A percentile compares a stretch with the other conserved stretches of the same genome.
phyloP scores from a whole-genome alignment of 2,329 filamentous ascomycete species.

The Arachnomyces sp. region DNA sequence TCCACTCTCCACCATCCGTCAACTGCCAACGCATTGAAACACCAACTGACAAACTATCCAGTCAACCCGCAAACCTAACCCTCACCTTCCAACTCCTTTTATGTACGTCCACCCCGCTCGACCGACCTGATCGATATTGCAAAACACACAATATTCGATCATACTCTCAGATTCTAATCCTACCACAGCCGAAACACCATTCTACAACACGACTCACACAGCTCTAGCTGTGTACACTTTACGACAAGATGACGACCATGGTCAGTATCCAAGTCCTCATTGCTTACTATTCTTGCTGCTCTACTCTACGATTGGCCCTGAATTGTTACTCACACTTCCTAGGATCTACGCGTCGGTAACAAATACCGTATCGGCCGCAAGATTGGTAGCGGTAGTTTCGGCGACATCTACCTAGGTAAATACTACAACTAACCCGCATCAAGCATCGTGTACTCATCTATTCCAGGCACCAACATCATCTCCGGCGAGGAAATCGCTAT shows the following conservation, averaged over 20 bases:
- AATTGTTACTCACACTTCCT: constrained; percentile 11
- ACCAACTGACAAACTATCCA: too few relatives aligned
- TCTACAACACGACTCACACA: background rate
- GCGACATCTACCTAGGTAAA: constrained; percentile 87
- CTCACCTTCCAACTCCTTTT: background rate
- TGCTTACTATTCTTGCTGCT: constrained; percentile 1
- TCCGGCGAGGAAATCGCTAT: constrained; percentile 99
- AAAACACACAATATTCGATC: background rate
- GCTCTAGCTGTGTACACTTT: constrained; percentile 22
- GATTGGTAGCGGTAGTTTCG: constrained; percentile 95
- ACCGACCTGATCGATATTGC: background rate
- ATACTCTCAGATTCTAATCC: background rate
- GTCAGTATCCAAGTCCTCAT: constrained; percentile 32
- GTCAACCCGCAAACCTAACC: too few relatives aligned
- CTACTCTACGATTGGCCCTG: background rate
- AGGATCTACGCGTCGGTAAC: constrained; percentile 98
- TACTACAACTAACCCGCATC: constrained; percentile 15
- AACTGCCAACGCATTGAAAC: too few relatives aligned
- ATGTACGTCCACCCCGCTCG: too few relatives aligned
- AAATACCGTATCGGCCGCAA: constrained; percentile 99
- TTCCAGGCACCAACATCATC: constrained; percentile 90
- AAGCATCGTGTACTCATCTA: constrained; percentile 4
- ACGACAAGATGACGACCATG: constrained; percentile 54
- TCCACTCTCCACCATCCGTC: too few relatives aligned
- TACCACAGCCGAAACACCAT: background rate